phyloP scores from a whole-genome alignment of 164 flowering plant genomes.

The Tetracentron sinense region DNA sequence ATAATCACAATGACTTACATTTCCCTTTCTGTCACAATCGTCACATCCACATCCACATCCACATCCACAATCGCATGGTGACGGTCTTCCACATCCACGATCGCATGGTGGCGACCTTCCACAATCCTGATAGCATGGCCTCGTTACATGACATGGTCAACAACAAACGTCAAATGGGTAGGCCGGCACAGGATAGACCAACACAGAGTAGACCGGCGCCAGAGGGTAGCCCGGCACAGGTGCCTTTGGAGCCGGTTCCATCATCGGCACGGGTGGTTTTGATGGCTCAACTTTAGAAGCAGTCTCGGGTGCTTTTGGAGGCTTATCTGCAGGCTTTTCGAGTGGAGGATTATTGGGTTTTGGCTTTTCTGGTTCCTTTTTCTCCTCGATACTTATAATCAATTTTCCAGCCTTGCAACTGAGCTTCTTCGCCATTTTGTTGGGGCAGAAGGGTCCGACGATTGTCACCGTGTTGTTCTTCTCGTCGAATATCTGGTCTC shows the following conservation, averaged over 20 bases:
- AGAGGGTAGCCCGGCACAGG: neutral
- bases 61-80: no score
- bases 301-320: neutral
- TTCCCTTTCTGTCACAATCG: neutral
- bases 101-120: constrained; percentile 3
- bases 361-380: constrained; percentile 17
- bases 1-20: no score
- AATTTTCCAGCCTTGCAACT: constrained; percentile 40
- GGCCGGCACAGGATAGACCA: neutral
- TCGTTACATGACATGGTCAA: constrained; percentile 14
- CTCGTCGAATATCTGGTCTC: constrained; percentile 50
- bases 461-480: constrained; percentile 49
- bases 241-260: no score
- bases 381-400: constrained; percentile 51
- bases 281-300: no score
- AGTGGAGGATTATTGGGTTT: constrained; percentile 1
- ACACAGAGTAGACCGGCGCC: no score
- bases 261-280: neutral
- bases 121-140: constrained; percentile 19
- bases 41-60: no score
- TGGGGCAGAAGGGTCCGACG: constrained; percentile 54
- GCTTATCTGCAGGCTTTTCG: neutral
- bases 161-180: neutral
- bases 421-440: constrained; percentile 46
- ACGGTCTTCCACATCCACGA: neutral